These are phyloP conservation scores for Calonectria honghensis DNA, from an alignment of 2,329 filamentous ascomycete genomes.

Conservation along the genomic window DNA sequence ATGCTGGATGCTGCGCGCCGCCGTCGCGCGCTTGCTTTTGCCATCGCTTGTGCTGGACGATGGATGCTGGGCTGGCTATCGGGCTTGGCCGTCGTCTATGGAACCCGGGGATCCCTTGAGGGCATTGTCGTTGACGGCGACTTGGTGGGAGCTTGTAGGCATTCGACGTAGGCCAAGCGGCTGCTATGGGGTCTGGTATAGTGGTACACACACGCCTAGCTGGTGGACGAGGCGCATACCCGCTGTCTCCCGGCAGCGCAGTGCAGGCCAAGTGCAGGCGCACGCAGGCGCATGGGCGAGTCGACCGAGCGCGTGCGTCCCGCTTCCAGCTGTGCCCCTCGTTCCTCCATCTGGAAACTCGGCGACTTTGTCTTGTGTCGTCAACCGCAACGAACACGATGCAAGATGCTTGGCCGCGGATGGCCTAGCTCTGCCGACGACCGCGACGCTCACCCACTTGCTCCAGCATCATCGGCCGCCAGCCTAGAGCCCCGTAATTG, in stretches of 20 bases:
- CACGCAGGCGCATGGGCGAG: conserved; percentile 38
- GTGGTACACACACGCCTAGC: background rate
- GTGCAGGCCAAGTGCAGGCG: conserved; percentile 11
- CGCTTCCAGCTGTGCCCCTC: conserved; percentile 36
- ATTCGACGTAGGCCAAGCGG: conserved; percentile 17
- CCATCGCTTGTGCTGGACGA: background rate
- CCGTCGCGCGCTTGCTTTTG: conserved; percentile 3
- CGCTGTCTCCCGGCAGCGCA: conserved; percentile 16
- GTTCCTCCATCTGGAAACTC: conserved; percentile 34
- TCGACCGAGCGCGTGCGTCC: conserved; percentile 33
- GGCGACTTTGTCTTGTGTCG: conserved; percentile 29
- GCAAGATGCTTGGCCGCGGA: conserved; percentile 41
- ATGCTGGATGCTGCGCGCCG: background rate
- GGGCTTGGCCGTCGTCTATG: conserved; percentile 2
- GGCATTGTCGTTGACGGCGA: background rate
- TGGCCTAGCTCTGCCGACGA: conserved; percentile 37
- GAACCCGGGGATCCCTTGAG: background rate
- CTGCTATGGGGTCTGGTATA: background rate
- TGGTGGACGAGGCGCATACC: conserved; percentile 8
- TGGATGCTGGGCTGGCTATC: background rate
- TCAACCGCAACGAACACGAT: conserved; percentile 40
- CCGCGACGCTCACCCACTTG: conserved; percentile 35
- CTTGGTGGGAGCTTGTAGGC: background rate
- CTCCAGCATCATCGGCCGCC: conserved; percentile 24
- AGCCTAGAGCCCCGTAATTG: conserved; percentile 33